Evolutionary conservation across 2,329 filamentous ascomycete species (phyloP), one percentile per base, ranked within the genome.

Genomic region (Calonectria pseudoreteaudii): DNA sequence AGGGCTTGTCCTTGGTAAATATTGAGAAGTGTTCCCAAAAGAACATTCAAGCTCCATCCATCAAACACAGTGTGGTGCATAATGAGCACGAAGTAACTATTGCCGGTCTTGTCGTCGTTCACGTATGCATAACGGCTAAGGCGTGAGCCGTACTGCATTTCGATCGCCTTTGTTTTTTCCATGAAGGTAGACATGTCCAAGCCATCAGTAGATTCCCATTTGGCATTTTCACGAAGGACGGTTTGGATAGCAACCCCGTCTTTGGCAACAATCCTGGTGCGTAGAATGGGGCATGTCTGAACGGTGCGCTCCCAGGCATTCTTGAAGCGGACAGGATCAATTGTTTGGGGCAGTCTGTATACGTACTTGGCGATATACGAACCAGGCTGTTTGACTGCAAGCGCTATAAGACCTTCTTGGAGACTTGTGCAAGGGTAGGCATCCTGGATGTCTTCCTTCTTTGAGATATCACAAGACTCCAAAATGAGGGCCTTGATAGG

Each of bases 381-480:
- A 23, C 67, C 67, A 5, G 53, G 67, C 13, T 69, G 67, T 30
- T 69, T 69, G n/a, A 69, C 67, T 11, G 67, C 67, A 4, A 69
- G 28, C 10, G 56, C 67, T 31, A 69, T 69, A 13, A 69, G 53
- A 26, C 67, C 67, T 38, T 69, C 67, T 52, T 69, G 67, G 18
- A 69, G 52, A 34, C 53, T 41, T 18, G 67, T 60, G 67, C 67
- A 69, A 28, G 67, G 67, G 28, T 69, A 69, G 18, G 75, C 74
- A 7, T 73, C 18, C 72, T 81, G 71, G 83, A 86, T 83, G n/a
- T 66, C 36, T 23, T 68, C 38, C 38, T 79, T 23, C 49, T 81
- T 77, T 23, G 50, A 31, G 38, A 58, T 23, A 7, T 30, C 14
- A n/a, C 53, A 60, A 31, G 26, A 20, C 30, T 68, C 66, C 4